These are phyloP conservation scores for Solanum commersonii DNA, from an alignment of 257 asterid genomes.

Conservation along the genomic window DNA sequence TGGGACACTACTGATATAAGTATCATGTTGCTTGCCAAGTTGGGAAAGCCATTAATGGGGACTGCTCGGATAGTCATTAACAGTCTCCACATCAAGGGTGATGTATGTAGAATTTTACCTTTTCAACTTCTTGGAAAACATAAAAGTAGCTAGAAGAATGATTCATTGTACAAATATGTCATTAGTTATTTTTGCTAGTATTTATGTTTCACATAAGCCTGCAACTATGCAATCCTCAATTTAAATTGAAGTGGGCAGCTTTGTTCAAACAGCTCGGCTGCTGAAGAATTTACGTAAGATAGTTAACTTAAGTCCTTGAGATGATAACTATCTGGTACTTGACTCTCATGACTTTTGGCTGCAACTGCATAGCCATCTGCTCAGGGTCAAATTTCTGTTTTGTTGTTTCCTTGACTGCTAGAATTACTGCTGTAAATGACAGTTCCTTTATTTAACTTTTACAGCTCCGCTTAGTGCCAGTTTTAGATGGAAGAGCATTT, in stretches of 20 bases:
- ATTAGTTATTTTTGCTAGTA: neutral
- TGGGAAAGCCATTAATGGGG: constrained; percentile 86
- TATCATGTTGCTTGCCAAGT: constrained; percentile 75
- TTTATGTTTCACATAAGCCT: neutral
- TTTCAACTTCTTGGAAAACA: neutral
- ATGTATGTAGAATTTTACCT: constrained; percentile 44
- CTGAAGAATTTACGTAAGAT: neutral
- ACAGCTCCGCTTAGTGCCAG: constrained; percentile 79
- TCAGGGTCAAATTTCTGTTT: neutral
- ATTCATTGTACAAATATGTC: neutral
- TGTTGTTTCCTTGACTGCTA: neutral
- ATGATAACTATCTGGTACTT: neutral
- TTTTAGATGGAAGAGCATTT: constrained; percentile 86
- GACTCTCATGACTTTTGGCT: neutral
- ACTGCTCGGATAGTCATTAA: constrained; percentile 86
- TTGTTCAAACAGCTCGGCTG: neutral
- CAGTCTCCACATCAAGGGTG: constrained; percentile 93
- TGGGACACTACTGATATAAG: constrained; percentile 82
- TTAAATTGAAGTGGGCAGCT: neutral
- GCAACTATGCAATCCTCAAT: neutral
- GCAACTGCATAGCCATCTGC: neutral
- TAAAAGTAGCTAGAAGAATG: neutral
- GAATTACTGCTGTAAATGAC: neutral
- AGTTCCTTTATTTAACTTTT: constrained; percentile 2
- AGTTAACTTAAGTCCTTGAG: neutral